Percentiles rank a stretch among this genome's conserved stretches.
phyloP scores from a whole-genome alignment of 2,329 filamentous ascomycete genomes.

The Fusarium compactum region DNA sequence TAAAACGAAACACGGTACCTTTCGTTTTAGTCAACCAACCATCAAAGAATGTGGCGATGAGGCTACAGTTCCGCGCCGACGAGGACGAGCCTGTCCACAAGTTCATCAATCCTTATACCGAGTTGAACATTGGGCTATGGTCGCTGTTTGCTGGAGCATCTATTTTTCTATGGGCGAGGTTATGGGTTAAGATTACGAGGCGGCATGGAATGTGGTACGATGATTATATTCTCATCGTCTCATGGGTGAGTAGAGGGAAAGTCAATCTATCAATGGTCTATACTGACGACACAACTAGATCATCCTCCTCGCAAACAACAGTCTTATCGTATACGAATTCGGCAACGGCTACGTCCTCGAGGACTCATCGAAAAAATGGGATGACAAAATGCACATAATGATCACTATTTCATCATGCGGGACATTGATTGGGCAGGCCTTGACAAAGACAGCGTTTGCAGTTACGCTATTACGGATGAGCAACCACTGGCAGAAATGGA shows the following conservation, averaged over 20 bases:
- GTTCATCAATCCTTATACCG: constrained; percentile 47
- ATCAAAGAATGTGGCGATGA: constrained; percentile 41
- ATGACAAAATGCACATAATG: constrained; percentile 64
- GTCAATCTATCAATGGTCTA: accelerated
- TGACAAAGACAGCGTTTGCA: constrained; percentile 55
- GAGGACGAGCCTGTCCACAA: constrained; percentile 39
- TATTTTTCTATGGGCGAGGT: constrained; percentile 48
- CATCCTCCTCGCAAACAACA: constrained; percentile 59
- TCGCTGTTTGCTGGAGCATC: constrained; percentile 50
- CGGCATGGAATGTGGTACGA: constrained; percentile 56
- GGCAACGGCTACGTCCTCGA: constrained; percentile 61
- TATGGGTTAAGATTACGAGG: constrained; percentile 53
- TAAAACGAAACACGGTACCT: constrained; percentile 13
- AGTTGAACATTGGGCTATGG: constrained; percentile 53
- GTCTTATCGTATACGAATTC: constrained; percentile 60
- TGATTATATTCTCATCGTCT: constrained; percentile 53
- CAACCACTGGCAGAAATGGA: constrained; percentile 56
- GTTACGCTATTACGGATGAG: constrained; percentile 57
- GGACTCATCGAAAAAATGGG: constrained; percentile 57
- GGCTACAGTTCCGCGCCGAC: constrained; percentile 42
- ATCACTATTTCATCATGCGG: constrained; percentile 59
- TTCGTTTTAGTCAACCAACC: neutral
- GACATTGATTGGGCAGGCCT: constrained; percentile 53
- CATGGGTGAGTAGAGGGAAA: constrained; percentile 49
- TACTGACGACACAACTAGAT: constrained; percentile 46